Base-by-base conservation (phyloP, 768 basidiomycete species). In the Crucibulum laeve region DNA sequence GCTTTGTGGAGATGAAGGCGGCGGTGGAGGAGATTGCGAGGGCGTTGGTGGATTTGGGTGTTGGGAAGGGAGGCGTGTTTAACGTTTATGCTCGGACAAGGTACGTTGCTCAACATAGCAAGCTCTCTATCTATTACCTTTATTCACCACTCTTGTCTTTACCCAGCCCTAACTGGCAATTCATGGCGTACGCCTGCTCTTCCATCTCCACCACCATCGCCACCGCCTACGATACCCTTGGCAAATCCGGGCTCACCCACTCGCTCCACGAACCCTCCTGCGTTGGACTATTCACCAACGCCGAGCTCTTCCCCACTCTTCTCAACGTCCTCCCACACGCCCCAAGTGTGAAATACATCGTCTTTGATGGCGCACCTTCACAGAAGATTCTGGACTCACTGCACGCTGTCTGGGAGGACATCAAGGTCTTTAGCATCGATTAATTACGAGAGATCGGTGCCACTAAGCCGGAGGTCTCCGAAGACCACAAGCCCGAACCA, bases 241-340 rank as follows among this genome's bases (percentile, higher is more conserved):
- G n/a, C n/a, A n/a, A 82, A 51, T 64, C 74, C 3, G 89, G 91
- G 24, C 79, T 95, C 19, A 68, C 78, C 1, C 90, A 93, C 61
- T 89, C 91, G 0, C 77, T 94, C 43, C 84, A 86, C 62, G 67
- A 65, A 36, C 87, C 91, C 2, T 68, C 80, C 38, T 87, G 85
- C 47, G 70, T 74, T n/a, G 82, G 77, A 42, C 66, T 93, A 54
- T 91, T 85, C 67, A 90, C 90, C 51, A 91, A 94, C 53, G 80
- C 82, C 32, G 84, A 87, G 14, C 80, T 95, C n/a, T n/a, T n/a
- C n/a, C n/a, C n/a, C n/a, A n/a, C n/a, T n/a, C n/a, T n/a, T n/a
- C n/a, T n/a, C n/a, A n/a, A n/a, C n/a, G n/a, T n/a, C n/a, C 64
- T 87, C 49, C 58, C 64, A n/a, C 66, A 84, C 17, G 83, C 84